Evolutionary conservation across 345 rosid species (phyloP), one percentile per base, ranked within the genome.

Genomic region (Raphanus raphanistrum): DNA sequence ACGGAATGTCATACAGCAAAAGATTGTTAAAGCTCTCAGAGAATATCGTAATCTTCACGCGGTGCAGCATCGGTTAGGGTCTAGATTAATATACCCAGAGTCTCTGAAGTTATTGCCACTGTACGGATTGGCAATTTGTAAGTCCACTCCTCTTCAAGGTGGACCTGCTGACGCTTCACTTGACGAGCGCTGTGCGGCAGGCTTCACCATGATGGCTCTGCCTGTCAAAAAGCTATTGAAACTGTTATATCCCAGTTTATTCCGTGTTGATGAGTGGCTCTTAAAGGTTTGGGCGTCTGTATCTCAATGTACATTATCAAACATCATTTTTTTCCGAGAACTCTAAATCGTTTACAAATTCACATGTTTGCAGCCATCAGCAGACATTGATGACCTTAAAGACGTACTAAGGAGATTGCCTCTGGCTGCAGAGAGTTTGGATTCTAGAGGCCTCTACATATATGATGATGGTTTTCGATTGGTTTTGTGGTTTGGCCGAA

Each of bases 21-120:
- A 92, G 85, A 88, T 96, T 59, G 92, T 96, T 63, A 93, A 96
- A 80, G 91, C 98, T 84, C 89, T 96, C 25, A 86, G 80, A 78
- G 99, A 96, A 76, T 96, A 91, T 82, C 90, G 98, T 70, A 90
- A 86, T 85, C 97, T 96, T 10, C 78, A 91, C 25, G 86, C 97
- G 26, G 93, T 91, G 85, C 99, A 91, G 87, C 99, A 96, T 88
- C 90, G 97, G 29, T 79, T 96, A 85, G 97, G 92, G 63, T 91
- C 92, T 38, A 87, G 99, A 87, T 84, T 96, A 90, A 86, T 96
- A 75, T 96, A 87, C 86, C 99, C 98, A 3, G 99, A 89, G 83
- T 86, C 98, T 73, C 74, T 96, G 74, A 96, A 90, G 88, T 85
- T 80, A 59, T 86, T 96, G 82, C 85, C 90, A 79, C 73, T 93